A percentile compares a stretch with the other conserved stretches of the same genome.
phyloP scores from a whole-genome alignment of 2,329 filamentous ascomycete genomes.

The Tetracladium maxilliforme region DNA sequence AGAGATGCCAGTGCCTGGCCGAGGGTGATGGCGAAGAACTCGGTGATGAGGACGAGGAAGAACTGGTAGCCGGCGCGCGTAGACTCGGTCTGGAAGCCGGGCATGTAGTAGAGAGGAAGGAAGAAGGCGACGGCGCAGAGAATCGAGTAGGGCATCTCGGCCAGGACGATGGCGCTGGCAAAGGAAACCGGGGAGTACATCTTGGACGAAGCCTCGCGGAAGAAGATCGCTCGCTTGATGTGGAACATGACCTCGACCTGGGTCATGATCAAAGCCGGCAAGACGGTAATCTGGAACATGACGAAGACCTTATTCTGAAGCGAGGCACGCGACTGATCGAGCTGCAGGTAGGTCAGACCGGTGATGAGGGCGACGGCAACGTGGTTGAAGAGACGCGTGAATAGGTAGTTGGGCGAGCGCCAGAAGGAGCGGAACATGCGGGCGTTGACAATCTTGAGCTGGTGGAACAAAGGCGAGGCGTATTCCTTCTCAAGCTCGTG shows the following conservation, averaged over 20 bases:
- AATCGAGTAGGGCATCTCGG: constrained; percentile 73
- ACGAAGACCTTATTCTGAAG: constrained; percentile 81
- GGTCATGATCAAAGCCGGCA: constrained; percentile 69
- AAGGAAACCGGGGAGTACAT: constrained; percentile 77
- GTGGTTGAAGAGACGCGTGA: constrained; percentile 78
- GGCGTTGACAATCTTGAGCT: constrained; percentile 59
- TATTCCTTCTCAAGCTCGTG: constrained; percentile 54
- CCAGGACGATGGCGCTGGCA: constrained; percentile 60
- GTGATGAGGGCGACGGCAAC: constrained; percentile 64
- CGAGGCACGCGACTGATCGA: constrained; percentile 60
- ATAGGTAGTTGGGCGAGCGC: constrained; percentile 78
- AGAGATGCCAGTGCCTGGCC: constrained; percentile 64
- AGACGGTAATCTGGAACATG: constrained; percentile 78
- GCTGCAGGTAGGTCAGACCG: constrained; percentile 64
- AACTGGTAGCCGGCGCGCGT: constrained; percentile 73
- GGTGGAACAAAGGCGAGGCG: constrained; percentile 65
- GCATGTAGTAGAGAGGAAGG: constrained; percentile 73
- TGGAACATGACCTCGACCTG: constrained; percentile 80
- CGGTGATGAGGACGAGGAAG: constrained; percentile 69
- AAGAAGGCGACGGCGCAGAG: constrained; percentile 72
- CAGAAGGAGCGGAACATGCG: constrained; percentile 71
- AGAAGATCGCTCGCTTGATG: constrained; percentile 66
- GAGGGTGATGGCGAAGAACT: constrained; percentile 71
- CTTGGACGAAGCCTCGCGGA: constrained; percentile 74
- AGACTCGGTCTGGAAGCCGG: constrained; percentile 49